These are phyloP conservation scores for Candida ovalis DNA, from an alignment of 805 yeast genomes.

Conservation along the genomic window DNA sequence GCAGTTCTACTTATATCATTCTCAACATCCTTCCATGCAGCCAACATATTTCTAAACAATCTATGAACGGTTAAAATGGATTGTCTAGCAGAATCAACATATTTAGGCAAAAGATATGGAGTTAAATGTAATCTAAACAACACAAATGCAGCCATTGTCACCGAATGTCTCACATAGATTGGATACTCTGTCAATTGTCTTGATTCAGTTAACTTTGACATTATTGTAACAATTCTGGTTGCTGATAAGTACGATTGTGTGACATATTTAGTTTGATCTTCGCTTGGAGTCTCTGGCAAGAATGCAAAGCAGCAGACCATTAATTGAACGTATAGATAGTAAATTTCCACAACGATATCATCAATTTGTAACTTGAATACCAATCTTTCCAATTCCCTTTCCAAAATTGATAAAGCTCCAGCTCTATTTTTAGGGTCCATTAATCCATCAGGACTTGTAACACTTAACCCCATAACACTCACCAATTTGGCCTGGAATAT, in stretches of 20 bases:
- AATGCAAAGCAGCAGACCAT: conserved; percentile 88
- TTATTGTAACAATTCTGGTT: conserved; percentile 74
- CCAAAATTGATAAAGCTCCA: conserved; percentile 71
- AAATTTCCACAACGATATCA: conserved; percentile 68
- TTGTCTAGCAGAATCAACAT: conserved; percentile 85
- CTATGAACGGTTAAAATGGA: conserved; percentile 92
- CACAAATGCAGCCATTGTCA: conserved; percentile 72
- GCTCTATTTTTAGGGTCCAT: conserved; percentile 81
- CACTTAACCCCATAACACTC: conserved; percentile 82
- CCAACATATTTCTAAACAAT: conserved; percentile 77
- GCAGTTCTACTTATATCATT: conserved; percentile 92
- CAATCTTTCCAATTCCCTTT: conserved; percentile 71
- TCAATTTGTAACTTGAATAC: conserved; percentile 64
- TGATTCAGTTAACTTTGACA: conserved; percentile 65
- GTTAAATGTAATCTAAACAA: conserved; percentile 80
- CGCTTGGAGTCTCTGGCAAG: conserved; percentile 82
- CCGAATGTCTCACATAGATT: conserved; percentile 81
- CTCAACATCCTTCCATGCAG: conserved; percentile 88
- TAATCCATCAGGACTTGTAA: conserved; percentile 82
- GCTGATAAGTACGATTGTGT: conserved; percentile 77
- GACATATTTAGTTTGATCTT: conserved; percentile 81
- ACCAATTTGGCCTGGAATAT: conserved; percentile 82
- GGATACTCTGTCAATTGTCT: conserved; percentile 80
- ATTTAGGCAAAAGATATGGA: conserved; percentile 66
- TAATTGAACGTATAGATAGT: conserved; percentile 70